Base-by-base conservation (phyloP, 306 rosid species). In the Pyrus communis region DNA sequence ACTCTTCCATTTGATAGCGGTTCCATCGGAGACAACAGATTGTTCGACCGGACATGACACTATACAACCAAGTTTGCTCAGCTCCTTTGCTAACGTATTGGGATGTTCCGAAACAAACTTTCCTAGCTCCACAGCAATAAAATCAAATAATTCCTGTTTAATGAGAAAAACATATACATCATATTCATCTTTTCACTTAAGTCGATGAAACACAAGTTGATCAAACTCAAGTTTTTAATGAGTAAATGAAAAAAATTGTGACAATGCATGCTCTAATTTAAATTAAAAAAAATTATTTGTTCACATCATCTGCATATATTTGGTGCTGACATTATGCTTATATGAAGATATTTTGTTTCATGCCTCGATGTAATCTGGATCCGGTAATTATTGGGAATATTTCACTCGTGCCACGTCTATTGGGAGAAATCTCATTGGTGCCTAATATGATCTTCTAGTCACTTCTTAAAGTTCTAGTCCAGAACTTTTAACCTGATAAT, bases 41-140 rank as follows among this genome's bases (percentile, higher is more conserved):
- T 77, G 77, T 67, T 83, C 76, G 3, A 83, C 82, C 0, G 84
- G 88, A 79, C 78, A 82, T 31, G 94, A 86, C 58, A 87, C 22
- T 4, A 91, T 83, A 71, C 88, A 89, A 14, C 94, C 92, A 74
- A 91, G 52, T 57, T 82, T 64, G 13, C 40, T 82, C 82, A 81
- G 87, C 69, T 80, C 70, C 58, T 74, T 63, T 4, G 46, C 8
- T 40, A 69, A 45, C 42, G 33, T 75, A 52, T 65, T 57, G 5
- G 86, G 87, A 79, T 82, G 87, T 5, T 72, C 69, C 42, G 74
- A 40, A 21, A 89, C 81, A 73, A 91, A 91, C 75, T 75, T 82
- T 5, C 88, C 89, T 45, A 91, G 76, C 86, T 88, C 94, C 70
- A 76, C 74, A 19, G 89, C 94, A 67, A 89, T 78, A 45, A 85